Conservation (phyloP, 148 eudicot species). For the Heliamphora exappendiculata region DNA sequence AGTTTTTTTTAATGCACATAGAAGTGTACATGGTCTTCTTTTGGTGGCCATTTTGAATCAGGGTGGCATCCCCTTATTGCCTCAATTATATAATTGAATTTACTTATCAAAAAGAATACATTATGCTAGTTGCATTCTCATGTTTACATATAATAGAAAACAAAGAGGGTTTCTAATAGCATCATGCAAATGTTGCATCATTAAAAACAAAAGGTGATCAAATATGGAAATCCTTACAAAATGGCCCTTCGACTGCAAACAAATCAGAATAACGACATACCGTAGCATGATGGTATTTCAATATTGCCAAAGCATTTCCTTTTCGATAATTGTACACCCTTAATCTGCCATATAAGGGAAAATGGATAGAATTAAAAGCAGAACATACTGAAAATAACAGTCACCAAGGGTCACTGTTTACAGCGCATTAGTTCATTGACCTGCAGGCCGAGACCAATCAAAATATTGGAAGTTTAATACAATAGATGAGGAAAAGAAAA, state of each 20-base stretch:
- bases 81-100: too few species aligned
- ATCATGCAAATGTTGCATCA: too few species aligned
- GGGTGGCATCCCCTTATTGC: too few species aligned
- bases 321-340: conserved; percentile 77
- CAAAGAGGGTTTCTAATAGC: too few species aligned
- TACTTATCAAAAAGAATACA: too few species aligned
- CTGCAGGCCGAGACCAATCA: background rate
- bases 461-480: background rate
- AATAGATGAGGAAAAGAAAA: background rate
- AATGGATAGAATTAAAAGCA: background rate
- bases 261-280: background rate
- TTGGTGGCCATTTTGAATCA: too few species aligned
- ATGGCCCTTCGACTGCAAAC: too few species aligned
- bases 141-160: too few species aligned
- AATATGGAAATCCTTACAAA: too few species aligned
- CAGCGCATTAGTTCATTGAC: background rate
- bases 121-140: background rate
- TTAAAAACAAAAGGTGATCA: background rate
- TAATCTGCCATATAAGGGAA: conserved; percentile 35
- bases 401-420: background rate
- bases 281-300: conserved; percentile 39
- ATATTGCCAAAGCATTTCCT: conserved; percentile 76
- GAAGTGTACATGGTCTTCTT: too few species aligned
- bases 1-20: too few species aligned
- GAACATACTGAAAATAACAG: background rate